Evolutionary conservation across 2,329 filamentous ascomycete genomes (phyloP).

Genomic region (Pseudogymnoascus sp.): DNA sequence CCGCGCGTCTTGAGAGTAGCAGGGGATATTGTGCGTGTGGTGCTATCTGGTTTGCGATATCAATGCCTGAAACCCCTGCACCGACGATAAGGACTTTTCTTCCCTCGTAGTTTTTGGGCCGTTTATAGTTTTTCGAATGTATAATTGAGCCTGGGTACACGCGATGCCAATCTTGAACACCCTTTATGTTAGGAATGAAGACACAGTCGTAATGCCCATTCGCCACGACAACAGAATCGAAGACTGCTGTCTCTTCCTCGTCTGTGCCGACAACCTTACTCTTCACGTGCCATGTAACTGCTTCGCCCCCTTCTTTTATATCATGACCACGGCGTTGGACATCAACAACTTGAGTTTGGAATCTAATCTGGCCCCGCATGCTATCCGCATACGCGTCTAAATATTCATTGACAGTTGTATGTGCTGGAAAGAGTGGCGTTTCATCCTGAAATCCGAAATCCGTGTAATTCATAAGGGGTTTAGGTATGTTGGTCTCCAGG

Average conservation of each 20-base stretch:
- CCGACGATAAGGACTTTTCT: constrained; percentile 80
- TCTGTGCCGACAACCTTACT: constrained; percentile 22
- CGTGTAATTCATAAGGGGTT: constrained; percentile 69
- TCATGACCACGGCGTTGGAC: constrained; percentile 32
- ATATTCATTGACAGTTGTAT: constrained; percentile 64
- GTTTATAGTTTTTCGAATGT: constrained; percentile 75
- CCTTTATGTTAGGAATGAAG: constrained; percentile 53
- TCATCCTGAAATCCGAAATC: constrained; percentile 57
- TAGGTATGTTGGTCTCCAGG: constrained; percentile 81
- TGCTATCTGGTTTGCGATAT: constrained; percentile 71
- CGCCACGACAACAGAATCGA: constrained; percentile 69
- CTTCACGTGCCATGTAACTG: constrained; percentile 16
- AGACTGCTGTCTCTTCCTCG: constrained; percentile 17
- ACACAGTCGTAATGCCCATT: constrained; percentile 67
- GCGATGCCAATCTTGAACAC: constrained; percentile 50
- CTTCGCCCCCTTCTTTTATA: constrained; percentile 27
- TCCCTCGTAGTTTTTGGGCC: constrained; percentile 48
- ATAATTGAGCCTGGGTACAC: constrained; percentile 52
- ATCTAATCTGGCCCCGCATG: constrained; percentile 56
- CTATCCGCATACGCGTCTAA: constrained; percentile 58
- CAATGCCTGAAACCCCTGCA: constrained; percentile 73
- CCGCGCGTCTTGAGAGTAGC: constrained; percentile 23
- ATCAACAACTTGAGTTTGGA: constrained; percentile 61
- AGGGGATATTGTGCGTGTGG: constrained; percentile 44
- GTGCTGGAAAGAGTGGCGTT: constrained; percentile 64